A percentile compares a stretch with the other conserved stretches of the same genome.
Conservation (phyloP, 2,329 filamentous ascomycete genomes). For the Botryosphaeria agaves region DNA sequence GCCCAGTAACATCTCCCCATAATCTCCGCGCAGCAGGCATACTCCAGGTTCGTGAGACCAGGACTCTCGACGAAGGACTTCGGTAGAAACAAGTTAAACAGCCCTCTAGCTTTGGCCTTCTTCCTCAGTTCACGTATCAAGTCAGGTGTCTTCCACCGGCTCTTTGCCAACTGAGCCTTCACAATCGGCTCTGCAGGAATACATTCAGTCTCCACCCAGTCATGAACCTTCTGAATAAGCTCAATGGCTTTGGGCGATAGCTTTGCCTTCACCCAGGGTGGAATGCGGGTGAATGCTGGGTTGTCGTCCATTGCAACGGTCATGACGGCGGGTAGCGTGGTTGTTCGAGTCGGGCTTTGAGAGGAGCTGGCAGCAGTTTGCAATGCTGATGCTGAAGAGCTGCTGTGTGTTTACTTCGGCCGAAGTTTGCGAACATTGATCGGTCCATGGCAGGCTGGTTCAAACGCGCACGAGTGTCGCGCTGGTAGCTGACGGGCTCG, state of each 20-base stretch:
- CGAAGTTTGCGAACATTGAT: no score
- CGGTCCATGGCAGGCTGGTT: no score
- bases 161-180: conserved; percentile 18
- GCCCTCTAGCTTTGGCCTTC: not conserved
- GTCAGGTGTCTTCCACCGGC: conserved; percentile 1
- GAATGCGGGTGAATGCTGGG: conserved; percentile 20
- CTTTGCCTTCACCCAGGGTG: conserved; percentile 32
- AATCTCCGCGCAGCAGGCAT: conserved; percentile 27
- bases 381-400: no score
- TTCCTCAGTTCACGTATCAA: not conserved
- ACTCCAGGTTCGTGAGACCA: conserved; percentile 28
- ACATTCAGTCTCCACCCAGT: conserved; percentile 27
- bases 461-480: no score
- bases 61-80: conserved; percentile 17
- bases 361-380: no score
- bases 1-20: conserved; percentile 30
- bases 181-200: conserved; percentile 25
- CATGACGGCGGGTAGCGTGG: conserved; percentile 2
- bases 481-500: no score
- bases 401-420: no score
- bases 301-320: conserved; percentile 10
- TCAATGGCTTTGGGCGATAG: conserved; percentile 26
- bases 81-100: conserved; percentile 1
- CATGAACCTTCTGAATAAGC: conserved; percentile 23
- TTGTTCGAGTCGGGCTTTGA: no score